Evolutionary conservation across 2,329 filamentous ascomycete genomes (phyloP), one percentile per base, ranked within the genome.

Genomic region (Alternaria ethzedia): DNA sequence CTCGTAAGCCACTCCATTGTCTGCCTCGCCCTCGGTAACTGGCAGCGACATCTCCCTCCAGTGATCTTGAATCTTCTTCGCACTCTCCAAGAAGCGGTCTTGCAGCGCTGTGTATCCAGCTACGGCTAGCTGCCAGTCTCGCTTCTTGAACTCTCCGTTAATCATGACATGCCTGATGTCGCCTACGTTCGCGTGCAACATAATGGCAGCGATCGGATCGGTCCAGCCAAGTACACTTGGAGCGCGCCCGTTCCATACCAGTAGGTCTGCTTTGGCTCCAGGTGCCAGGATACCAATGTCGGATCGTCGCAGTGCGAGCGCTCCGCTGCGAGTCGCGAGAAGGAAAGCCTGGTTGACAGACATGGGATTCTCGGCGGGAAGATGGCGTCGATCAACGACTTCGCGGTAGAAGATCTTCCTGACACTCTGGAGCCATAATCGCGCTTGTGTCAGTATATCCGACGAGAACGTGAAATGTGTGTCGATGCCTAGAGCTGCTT

Each of bases 121-220:
- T 10, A 70, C 67, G 0, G 74, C 68, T 12, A 85, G 66, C 57
- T 66, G 71, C 74, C 83, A 78, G 13, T 84, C 79, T 7, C 78
- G 74, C 77, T 87, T 88, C 49, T 75, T 71, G 51, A 84, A 86
- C 58, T 78, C 71, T 0, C 86, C 86, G 55, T 83, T 81, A 0
- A 87, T 82, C 10, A 86, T 61, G 0, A 88, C 86, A 54, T 84
- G 79, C 57, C 82, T 72, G 23, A 88, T 77, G 60, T 88, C 86
- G 0, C 83, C 85, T 5, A 86, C 82, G 57, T 81, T 84, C 1
- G 85, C 82, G 61, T 88, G 86, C 36, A 89, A 74, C 25, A 89
- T 83, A 1, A 89, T 78, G 0, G 87, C 87, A 0, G 86, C 86
- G 4, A 89, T 80, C 0, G 86, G 85, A 59, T 88, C 86, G 6